A percentile compares a stretch with the other conserved stretches of the same genome.
These are phyloP conservation scores for Hypomyces rosellus DNA, from an alignment of 2,329 filamentous ascomycete genomes.

Conservation along the genomic window DNA sequence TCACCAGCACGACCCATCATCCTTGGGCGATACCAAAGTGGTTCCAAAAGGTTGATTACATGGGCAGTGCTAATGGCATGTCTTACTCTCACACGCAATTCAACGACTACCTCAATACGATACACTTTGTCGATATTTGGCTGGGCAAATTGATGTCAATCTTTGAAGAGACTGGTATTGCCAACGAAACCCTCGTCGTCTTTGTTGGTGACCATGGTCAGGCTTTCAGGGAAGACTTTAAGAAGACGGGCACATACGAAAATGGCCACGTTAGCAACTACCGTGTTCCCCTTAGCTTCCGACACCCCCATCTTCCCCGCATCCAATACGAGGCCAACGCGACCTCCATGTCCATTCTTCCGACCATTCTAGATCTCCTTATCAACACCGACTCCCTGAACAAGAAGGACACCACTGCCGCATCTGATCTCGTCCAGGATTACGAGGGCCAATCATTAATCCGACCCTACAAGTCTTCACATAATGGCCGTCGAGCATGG, in stretches of 20 bases:
- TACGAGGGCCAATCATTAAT: conserved; percentile 31
- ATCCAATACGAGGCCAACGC: conserved; percentile 24
- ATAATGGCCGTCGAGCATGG: conserved; percentile 15
- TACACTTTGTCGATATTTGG: conserved; percentile 27
- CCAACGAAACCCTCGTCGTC: conserved; percentile 28
- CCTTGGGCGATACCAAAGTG: conserved; percentile 21
- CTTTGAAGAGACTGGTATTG: conserved; percentile 25
- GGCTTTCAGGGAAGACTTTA: conserved; percentile 26
- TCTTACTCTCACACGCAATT: conserved; percentile 16
- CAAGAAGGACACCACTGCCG: conserved; percentile 18
- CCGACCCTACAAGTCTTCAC: conserved; percentile 13
- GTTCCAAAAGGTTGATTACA: background rate
- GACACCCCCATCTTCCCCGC: conserved; percentile 26
- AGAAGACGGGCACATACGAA: conserved; percentile 24
- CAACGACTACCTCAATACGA: conserved; percentile 27
- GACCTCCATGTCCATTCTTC: conserved; percentile 28
- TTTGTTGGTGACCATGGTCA: conserved; percentile 31
- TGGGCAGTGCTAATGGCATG: background rate
- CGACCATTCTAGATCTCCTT: conserved; percentile 30
- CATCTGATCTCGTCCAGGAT: conserved; percentile 25
- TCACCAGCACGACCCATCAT: conserved; percentile 32
- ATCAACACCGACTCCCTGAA: conserved; percentile 26
- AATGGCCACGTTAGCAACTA: conserved; percentile 28
- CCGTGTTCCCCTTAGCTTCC: conserved; percentile 27
- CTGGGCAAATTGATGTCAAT: conserved; percentile 25